These are phyloP conservation scores for Cercospora zeae-maydis DNA, from an alignment of 2,329 filamentous ascomycete genomes.

Conservation along the genomic window DNA sequence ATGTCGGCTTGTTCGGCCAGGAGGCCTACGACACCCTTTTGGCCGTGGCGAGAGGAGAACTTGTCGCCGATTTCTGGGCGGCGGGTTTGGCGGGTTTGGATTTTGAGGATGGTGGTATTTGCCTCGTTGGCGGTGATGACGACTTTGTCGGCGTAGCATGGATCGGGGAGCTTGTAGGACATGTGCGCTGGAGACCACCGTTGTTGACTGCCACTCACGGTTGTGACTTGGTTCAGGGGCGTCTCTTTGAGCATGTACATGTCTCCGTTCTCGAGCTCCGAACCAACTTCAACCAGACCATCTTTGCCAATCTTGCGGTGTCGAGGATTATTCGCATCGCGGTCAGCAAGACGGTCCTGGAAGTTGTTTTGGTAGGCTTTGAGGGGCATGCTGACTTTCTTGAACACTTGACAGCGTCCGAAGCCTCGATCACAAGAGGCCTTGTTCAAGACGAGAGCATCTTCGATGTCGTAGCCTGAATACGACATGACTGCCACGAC, in stretches of 20 bases:
- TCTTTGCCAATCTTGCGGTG: conserved; percentile 77
- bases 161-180: conserved; percentile 56
- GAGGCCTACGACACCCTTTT: conserved; percentile 96
- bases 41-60: conserved; percentile 95
- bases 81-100: conserved; percentile 92
- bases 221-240: conserved; percentile 70
- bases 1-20: conserved; percentile 96
- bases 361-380: conserved; percentile 83
- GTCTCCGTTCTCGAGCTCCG: conserved; percentile 72
- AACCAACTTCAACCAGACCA: conserved; percentile 82
- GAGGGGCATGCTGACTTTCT: conserved; percentile 82
- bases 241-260: conserved; percentile 87
- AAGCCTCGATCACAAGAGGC: conserved; percentile 93
- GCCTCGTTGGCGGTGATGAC: conserved; percentile 87
- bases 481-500: conserved; percentile 99
- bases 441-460: conserved; percentile 94
- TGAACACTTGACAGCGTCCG: conserved; percentile 95
- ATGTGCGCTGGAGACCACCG: conserved; percentile 42
- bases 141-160: conserved; percentile 94
- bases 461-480: conserved; percentile 98
- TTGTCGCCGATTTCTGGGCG: conserved; percentile 96
- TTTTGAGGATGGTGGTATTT: conserved; percentile 83
- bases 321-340: conserved; percentile 48
- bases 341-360: conserved; percentile 60
- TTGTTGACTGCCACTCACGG: conserved; percentile 25